Evolutionary conservation across 192 early-diverging fungal genomes (phyloP).

Genomic region (Backusella morwellensis): DNA sequence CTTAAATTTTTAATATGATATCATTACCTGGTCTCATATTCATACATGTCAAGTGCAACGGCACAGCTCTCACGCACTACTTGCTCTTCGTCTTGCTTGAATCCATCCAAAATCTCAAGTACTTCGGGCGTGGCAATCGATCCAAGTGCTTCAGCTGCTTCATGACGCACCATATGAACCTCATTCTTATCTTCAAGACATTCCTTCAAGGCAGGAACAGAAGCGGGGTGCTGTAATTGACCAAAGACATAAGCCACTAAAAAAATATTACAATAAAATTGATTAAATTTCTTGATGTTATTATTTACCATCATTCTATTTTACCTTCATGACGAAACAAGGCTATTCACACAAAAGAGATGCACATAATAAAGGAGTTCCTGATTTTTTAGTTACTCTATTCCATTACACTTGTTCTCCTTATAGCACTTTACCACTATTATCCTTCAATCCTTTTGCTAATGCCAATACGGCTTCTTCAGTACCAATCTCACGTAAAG

Average conservation of each 20-base stretch:
- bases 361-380: not conserved
- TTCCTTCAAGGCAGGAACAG: slow-evolving; percentile 79
- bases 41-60: slow-evolving; percentile 96
- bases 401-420: not conserved
- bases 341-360: not conserved
- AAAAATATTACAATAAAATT: not conserved
- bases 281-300: not conserved
- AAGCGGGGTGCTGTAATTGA: slow-evolving; percentile 91
- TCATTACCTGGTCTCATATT: slow-evolving; percentile 68
- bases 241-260: slow-evolving; percentile 91
- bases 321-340: slow-evolving; percentile 2
- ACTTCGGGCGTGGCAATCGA: slow-evolving; percentile 91
- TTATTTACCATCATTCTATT: not conserved
- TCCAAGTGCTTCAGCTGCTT: slow-evolving; percentile 95
- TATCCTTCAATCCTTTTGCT: slow-evolving; percentile 79
- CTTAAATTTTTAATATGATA: not conserved
- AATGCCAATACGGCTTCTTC: slow-evolving; percentile 82
- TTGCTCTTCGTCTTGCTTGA: slow-evolving; percentile 68
- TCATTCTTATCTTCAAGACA: slow-evolving; percentile 77
- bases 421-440: slow-evolving; percentile 43
- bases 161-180: slow-evolving; percentile 92
- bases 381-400: not conserved
- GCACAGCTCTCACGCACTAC: slow-evolving; percentile 91
- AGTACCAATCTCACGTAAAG: slow-evolving; percentile 81
- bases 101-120: slow-evolving; percentile 70